phyloP scores from a whole-genome alignment of 306 rosid species.

The Lathyrus oleraceus region DNA sequence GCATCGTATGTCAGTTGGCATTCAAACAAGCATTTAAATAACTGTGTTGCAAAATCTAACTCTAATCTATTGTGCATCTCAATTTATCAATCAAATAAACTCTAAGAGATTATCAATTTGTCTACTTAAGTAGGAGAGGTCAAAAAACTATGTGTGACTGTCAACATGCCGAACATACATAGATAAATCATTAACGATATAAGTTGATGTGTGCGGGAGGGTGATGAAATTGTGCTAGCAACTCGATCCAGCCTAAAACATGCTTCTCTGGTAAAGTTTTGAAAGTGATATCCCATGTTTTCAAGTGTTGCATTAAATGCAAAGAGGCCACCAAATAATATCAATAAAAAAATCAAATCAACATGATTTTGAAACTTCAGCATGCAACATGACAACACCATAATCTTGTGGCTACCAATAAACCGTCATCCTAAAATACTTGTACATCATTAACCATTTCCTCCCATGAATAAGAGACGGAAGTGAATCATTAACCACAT shows the following conservation, averaged over 20 bases:
- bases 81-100: constrained; percentile 7
- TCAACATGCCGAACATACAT: constrained; percentile 3
- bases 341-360: neutral
- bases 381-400: neutral
- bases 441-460: no score
- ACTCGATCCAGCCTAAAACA: constrained; percentile 85
- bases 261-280: constrained; percentile 80
- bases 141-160: neutral
- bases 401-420: no score
- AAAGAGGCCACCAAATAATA: neutral
- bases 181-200: constrained; percentile 6
- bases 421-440: no score
- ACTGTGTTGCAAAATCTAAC: neutral
- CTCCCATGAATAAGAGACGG: no score
- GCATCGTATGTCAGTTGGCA: neutral
- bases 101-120: no score
- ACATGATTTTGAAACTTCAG: constrained; percentile 10
- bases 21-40: constrained; percentile 9
- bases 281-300: constrained; percentile 88
- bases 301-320: constrained; percentile 66
- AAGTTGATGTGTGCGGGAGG: constrained; percentile 23
- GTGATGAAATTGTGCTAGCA: constrained; percentile 61
- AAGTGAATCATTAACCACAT: no score
- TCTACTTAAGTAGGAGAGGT: neutral
- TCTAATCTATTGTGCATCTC: neutral